Evolutionary conservation across 495 filamentous ascomycete genomes (phyloP).

Genomic region (Penicillium atrosanguineum): DNA sequence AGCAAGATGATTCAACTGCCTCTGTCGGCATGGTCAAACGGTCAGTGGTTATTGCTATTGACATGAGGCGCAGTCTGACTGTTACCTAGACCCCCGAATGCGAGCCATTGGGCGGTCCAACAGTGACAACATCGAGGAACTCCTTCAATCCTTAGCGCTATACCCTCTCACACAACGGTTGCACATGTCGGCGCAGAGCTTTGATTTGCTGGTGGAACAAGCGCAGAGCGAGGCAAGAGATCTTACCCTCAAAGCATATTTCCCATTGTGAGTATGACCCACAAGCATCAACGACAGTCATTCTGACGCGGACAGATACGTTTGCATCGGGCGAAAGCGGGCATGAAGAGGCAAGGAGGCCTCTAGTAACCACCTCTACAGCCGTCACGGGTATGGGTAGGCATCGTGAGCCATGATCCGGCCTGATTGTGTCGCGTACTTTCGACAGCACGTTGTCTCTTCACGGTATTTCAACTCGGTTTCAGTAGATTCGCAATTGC

Average conservation of each 20-base stretch:
- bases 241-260: constrained; percentile 67
- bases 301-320: constrained; percentile 45
- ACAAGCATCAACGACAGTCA: not conserved
- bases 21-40: constrained; percentile 70
- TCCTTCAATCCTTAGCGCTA: constrained; percentile 60
- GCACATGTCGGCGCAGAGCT: constrained; percentile 60
- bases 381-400: not conserved
- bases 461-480: not conserved
- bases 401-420: not conserved
- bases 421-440: not conserved
- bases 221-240: constrained; percentile 67
- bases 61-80: not conserved
- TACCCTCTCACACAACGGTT: constrained; percentile 59
- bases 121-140: constrained; percentile 55
- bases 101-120: constrained; percentile 62
- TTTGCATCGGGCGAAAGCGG: constrained; percentile 58
- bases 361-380: not conserved
- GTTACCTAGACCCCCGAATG: constrained; percentile 53
- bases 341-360: not conserved
- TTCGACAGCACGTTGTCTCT: not conserved
- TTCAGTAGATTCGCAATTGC: constrained; percentile 10
- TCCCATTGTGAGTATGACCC: constrained; percentile 60
- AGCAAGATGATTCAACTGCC: constrained; percentile 67
- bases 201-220: constrained; percentile 62
- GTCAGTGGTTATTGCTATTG: constrained; percentile 41